phyloP scores from a whole-genome alignment of 2,329 filamentous ascomycete species.

The Aureobasidium sp. region DNA sequence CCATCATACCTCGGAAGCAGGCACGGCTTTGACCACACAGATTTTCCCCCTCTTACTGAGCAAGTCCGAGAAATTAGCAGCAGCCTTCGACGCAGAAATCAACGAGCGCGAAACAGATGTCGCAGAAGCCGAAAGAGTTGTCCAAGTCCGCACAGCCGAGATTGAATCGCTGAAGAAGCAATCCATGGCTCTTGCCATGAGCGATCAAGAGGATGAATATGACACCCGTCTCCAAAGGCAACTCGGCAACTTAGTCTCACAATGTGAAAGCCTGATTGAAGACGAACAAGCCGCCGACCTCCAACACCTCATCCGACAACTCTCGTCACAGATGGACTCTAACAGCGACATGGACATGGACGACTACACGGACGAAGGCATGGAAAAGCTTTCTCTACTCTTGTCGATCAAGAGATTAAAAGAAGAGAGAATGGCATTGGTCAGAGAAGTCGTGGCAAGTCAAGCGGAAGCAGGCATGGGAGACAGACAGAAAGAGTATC shows the following conservation, averaged over 20 bases:
- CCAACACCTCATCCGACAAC: constrained; percentile 25
- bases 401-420: constrained; percentile 52
- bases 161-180: constrained; percentile 51
- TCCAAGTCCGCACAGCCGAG: constrained; percentile 59
- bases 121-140: constrained; percentile 41
- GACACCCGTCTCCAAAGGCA: constrained; percentile 33
- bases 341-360: constrained; percentile 6
- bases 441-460: constrained; percentile 62
- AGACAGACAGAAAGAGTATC: constrained; percentile 67
- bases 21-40: constrained; percentile 56
- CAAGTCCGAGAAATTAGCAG: constrained; percentile 38
- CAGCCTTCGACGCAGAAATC: constrained; percentile 64
- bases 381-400: constrained; percentile 52
- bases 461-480: constrained; percentile 63
- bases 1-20: constrained; percentile 38
- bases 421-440: constrained; percentile 54
- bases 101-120: constrained; percentile 58
- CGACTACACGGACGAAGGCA: constrained; percentile 38
- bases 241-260: constrained; percentile 26
- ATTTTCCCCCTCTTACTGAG: constrained; percentile 48
- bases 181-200: constrained; percentile 50
- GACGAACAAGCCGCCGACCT: constrained; percentile 39
- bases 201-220: constrained; percentile 26
- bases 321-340: background rate
- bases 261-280: constrained; percentile 38